phyloP scores from a whole-genome alignment of 2,329 filamentous ascomycete genomes.

The Nothopassalora personata region DNA sequence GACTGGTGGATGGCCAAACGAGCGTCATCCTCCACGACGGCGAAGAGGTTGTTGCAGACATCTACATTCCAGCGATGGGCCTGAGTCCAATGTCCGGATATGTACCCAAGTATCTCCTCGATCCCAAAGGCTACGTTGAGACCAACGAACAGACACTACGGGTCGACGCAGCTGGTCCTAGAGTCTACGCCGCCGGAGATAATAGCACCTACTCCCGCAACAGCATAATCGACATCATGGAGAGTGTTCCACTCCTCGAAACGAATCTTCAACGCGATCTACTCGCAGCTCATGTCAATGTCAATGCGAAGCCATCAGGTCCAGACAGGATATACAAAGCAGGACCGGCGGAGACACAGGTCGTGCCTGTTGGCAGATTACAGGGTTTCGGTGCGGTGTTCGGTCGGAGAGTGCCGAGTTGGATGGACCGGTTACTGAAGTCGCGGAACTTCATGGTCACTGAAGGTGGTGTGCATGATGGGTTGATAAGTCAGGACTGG shows the following conservation, averaged over 20 bases:
- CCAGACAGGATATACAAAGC: constrained; percentile 32
- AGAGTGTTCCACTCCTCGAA: constrained; percentile 34
- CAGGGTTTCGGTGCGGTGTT: constrained; percentile 36
- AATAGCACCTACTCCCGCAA: constrained; percentile 36
- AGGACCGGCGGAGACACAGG: constrained; percentile 28
- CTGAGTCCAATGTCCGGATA: constrained; percentile 46
- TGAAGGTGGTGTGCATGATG: constrained; percentile 17
- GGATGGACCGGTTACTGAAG: constrained; percentile 36
- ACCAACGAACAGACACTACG: constrained; percentile 41
- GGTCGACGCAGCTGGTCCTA: constrained; percentile 36
- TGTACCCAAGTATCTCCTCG: constrained; percentile 44
- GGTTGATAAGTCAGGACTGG: constrained; percentile 21
- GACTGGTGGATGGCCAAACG: constrained; percentile 38
- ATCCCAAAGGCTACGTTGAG: constrained; percentile 42
- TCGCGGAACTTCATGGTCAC: constrained; percentile 33
- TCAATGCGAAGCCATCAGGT: constrained; percentile 20
- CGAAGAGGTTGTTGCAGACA: constrained; percentile 41
- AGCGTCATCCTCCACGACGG: constrained; percentile 41
- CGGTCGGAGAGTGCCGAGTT: constrained; percentile 36
- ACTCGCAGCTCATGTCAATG: constrained; percentile 19
- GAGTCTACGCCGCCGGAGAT: constrained; percentile 44
- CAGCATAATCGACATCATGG: constrained; percentile 34
- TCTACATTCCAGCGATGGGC: constrained; percentile 49
- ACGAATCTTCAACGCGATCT: constrained; percentile 43
- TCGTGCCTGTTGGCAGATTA: constrained; percentile 37